Conservation (phyloP, 495 filamentous ascomycete species). For the Parathielavia appendiculata region DNA sequence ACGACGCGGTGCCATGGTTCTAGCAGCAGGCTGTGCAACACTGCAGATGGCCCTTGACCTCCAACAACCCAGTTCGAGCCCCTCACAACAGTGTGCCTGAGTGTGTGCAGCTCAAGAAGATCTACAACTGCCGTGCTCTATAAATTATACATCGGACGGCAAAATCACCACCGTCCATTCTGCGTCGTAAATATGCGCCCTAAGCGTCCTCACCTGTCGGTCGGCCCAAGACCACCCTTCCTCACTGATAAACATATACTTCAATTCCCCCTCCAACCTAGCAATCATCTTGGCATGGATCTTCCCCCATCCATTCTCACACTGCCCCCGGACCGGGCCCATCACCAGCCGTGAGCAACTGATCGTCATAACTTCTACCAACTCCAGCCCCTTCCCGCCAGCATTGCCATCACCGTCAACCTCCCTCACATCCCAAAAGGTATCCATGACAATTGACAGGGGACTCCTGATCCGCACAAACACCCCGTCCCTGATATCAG, state of each 20-base stretch:
- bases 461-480: constrained; percentile 46
- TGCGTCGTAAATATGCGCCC: neutral
- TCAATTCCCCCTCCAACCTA: constrained; percentile 28
- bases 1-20: too few species aligned
- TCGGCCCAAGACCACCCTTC: neutral
- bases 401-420: constrained; percentile 5
- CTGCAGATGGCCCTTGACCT: too few species aligned
- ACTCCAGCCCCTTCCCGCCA: constrained; percentile 21
- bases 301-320: constrained; percentile 37
- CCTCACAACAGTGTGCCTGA: too few species aligned
- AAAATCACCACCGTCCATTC: neutral
- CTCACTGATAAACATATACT: neutral
- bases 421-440: constrained; percentile 35
- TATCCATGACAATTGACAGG: constrained; percentile 44
- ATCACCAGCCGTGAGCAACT: constrained; percentile 40
- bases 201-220: neutral
- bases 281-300: constrained; percentile 41
- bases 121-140: neutral
- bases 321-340: constrained; percentile 39
- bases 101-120: too few species aligned
- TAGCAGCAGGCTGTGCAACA: too few species aligned
- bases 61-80: too few species aligned
- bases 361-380: constrained; percentile 40
- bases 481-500: constrained; percentile 34
- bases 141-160: too few species aligned